A percentile compares a stretch with the other conserved stretches of the same genome.
Evolutionary conservation across 164 flowering plant species (phyloP).

Genomic region (Magnolia kwangsiensis): DNA sequence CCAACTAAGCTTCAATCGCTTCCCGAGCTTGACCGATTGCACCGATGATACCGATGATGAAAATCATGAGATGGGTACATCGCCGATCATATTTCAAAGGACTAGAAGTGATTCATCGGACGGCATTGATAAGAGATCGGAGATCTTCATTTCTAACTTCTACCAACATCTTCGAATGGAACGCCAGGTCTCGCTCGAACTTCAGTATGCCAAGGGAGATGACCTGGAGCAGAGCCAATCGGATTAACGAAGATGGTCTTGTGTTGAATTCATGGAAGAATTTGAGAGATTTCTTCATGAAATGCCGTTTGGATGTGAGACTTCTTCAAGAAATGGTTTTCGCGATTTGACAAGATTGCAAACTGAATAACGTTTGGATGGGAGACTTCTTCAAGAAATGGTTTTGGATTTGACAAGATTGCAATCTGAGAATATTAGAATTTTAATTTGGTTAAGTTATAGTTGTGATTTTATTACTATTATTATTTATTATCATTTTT

Average conservation of each 20-base stretch:
- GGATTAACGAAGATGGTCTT: background rate
- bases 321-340: too few relatives aligned
- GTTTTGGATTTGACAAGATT: too few relatives aligned
- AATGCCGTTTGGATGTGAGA: too few relatives aligned
- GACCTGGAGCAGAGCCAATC: constrained; percentile 13
- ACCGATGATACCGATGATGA: constrained; percentile 9
- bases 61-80: background rate
- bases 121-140: constrained; percentile 56
- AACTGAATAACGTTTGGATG: too few relatives aligned
- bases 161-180: constrained; percentile 39
- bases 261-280: too few relatives aligned
- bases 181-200: constrained; percentile 35
- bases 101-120: constrained; percentile 31
- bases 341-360: too few relatives aligned
- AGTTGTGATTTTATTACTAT: too few relatives aligned
- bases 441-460: too few relatives aligned
- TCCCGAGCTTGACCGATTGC: constrained; percentile 18
- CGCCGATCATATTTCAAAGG: constrained; percentile 21
- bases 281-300: too few relatives aligned
- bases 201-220: constrained; percentile 18
- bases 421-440: too few relatives aligned
- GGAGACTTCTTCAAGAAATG: too few relatives aligned
- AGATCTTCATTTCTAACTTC: constrained; percentile 49
- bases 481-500: too few relatives aligned
- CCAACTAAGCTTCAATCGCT: constrained; percentile 31